These are phyloP conservation scores for Obba rivulosa DNA, from an alignment of 768 basidiomycete genomes.

Conservation along the genomic window DNA sequence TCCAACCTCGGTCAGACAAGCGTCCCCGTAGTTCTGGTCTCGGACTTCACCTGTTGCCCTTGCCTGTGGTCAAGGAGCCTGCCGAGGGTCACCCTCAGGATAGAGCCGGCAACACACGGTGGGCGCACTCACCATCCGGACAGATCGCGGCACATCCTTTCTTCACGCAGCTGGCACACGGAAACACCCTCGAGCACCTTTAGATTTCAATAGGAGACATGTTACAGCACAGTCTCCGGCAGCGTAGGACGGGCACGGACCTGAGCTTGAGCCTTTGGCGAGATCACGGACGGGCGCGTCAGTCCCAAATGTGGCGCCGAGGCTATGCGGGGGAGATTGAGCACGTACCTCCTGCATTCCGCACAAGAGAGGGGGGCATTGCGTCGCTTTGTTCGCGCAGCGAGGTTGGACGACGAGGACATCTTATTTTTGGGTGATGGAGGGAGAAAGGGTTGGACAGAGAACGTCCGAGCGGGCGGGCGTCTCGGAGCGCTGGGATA, in stretches of 20 bases:
- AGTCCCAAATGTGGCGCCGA: too few species aligned
- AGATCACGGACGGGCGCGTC: not conserved
- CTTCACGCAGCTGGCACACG: constrained; percentile 40
- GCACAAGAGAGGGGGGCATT: constrained; percentile 57
- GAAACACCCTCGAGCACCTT: constrained; percentile 63
- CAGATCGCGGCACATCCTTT: constrained; percentile 52
- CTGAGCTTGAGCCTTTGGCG: constrained; percentile 56
- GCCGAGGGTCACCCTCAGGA: constrained; percentile 1
- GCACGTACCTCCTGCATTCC: constrained; percentile 58
- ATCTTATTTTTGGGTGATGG: not conserved
- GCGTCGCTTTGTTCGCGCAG: constrained; percentile 17
- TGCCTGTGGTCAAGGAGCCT: constrained; percentile 71
- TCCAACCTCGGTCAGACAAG: not conserved
- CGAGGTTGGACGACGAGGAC: constrained; percentile 13
- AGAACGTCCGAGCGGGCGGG: too few species aligned
- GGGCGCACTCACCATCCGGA: constrained; percentile 41
- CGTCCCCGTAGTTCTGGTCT: not conserved
- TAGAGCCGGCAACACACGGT: constrained; percentile 6
- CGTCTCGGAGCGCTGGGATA: too few species aligned
- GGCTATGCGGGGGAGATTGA: not conserved
- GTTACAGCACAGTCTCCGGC: constrained; percentile 2
- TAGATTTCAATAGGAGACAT: constrained; percentile 3
- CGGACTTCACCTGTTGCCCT: constrained; percentile 56
- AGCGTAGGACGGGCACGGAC: constrained; percentile 32
- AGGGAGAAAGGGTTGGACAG: too few species aligned